Percentiles rank a stretch among this genome's conserved stretches.
These are phyloP conservation scores for Mortierella sp. DNA, from an alignment of 371 early-diverging fungal species.

Conservation along the genomic window DNA sequence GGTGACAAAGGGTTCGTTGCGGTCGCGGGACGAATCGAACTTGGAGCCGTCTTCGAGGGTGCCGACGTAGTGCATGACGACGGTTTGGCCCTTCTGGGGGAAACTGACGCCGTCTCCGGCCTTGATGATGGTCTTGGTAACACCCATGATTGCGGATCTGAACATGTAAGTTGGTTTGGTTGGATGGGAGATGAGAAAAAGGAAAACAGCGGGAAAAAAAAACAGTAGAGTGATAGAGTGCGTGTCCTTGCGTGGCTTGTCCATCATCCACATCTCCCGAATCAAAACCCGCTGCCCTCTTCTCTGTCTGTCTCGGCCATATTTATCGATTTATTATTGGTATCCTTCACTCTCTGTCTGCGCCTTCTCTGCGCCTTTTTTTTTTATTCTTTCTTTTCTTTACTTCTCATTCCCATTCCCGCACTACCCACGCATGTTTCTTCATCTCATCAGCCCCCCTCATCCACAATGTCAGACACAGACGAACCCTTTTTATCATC, in stretches of 20 bases:
- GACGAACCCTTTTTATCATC: background rate
- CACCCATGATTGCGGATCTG: conserved; percentile 36
- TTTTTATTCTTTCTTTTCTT: background rate
- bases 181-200: background rate
- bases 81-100: conserved; percentile 87
- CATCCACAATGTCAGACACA: background rate
- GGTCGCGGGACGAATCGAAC: conserved; percentile 93
- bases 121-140: conserved; percentile 60
- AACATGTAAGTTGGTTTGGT: background rate
- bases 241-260: background rate
- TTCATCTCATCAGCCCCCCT: background rate
- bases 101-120: conserved; percentile 85
- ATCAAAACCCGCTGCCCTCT: no score
- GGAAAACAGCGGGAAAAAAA: conserved; percentile 3
- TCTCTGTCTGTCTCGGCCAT: no score
- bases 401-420: background rate
- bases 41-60: conserved; percentile 75
- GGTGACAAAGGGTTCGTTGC: conserved; percentile 82
- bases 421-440: background rate
- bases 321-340: no score
- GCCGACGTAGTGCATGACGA: conserved; percentile 75
- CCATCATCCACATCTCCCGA: no score
- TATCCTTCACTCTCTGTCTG: background rate
- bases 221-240: background rate
- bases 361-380: background rate